A percentile compares a stretch with the other conserved stretches of the same genome.
These are phyloP conservation scores for Phytopythium montanum DNA, from an alignment of 352 stramenopile genomes.

Conservation along the genomic window DNA sequence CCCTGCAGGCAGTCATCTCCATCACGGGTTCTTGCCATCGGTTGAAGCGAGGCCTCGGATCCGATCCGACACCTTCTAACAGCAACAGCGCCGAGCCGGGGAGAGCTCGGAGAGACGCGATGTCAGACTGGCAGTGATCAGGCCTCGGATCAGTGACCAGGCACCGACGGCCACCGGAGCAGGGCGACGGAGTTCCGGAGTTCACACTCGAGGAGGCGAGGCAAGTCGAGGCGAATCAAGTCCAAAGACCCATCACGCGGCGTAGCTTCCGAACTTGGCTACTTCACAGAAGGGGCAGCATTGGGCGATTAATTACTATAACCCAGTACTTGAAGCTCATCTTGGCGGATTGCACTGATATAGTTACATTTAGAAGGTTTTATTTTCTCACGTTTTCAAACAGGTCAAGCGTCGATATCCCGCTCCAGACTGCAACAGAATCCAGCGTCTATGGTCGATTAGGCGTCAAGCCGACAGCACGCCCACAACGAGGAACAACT, in stretches of 20 bases:
- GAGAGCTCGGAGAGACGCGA: neutral
- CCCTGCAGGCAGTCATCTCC: neutral
- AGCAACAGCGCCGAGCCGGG: neutral
- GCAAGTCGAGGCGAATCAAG: no score
- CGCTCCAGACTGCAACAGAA: no score
- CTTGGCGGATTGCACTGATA: neutral
- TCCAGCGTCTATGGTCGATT: no score
- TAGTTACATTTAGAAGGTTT: neutral
- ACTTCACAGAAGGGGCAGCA: neutral
- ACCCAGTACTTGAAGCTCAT: no score
- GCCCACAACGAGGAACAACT: neutral
- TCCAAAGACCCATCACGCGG: neutral
- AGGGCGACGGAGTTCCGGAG: no score
- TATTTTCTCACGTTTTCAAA: no score
- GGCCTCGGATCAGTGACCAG: no score
- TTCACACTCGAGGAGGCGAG: no score
- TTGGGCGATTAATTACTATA: neutral
- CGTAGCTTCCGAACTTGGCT: neutral
- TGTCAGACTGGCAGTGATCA: neutral
- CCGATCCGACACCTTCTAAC: neutral
- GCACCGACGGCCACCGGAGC: no score
- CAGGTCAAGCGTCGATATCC: no score
- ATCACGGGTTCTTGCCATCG: neutral
- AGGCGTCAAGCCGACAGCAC: no score
- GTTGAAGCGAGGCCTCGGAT: neutral